Conservation (phyloP, 2,329 filamentous ascomycete genomes). For the Hypoxylon sp. region DNA sequence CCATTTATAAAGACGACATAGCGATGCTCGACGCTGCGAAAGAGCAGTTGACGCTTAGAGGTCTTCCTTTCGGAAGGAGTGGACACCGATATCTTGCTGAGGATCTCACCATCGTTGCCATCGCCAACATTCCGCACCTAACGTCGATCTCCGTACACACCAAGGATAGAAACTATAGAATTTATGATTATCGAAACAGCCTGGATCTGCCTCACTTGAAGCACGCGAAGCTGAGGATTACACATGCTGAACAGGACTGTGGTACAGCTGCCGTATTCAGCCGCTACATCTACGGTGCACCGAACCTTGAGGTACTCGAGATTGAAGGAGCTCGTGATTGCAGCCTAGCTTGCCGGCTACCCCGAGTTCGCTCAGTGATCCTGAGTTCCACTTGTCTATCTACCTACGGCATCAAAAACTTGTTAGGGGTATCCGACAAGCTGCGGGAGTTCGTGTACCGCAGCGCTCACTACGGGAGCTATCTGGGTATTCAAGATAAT, state of each 20-base stretch:
- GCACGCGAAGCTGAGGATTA: neutral
- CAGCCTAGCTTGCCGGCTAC: neutral
- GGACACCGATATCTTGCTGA: no score
- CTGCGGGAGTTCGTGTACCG: conserved; percentile 6
- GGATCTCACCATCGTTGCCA: neutral
- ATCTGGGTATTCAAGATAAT: neutral
- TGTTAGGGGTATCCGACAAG: neutral
- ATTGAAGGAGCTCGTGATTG: neutral
- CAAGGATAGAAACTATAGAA: neutral
- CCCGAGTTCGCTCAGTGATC: neutral
- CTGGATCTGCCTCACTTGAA: neutral
- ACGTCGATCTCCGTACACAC: conserved; percentile 5
- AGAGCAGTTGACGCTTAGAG: no score
- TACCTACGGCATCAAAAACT: neutral
- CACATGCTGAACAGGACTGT: neutral
- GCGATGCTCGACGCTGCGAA: neutral
- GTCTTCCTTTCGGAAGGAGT: no score
- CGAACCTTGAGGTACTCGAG: conserved; percentile 11
- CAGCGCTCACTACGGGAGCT: neutral
- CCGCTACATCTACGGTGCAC: neutral
- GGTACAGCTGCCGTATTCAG: neutral
- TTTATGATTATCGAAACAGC: neutral
- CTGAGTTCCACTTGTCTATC: neutral
- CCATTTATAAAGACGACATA: conserved; percentile 1
- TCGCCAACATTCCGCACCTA: neutral